Base-by-base conservation (phyloP, 139 green algal species). In the Bryopsis sp. region DNA sequence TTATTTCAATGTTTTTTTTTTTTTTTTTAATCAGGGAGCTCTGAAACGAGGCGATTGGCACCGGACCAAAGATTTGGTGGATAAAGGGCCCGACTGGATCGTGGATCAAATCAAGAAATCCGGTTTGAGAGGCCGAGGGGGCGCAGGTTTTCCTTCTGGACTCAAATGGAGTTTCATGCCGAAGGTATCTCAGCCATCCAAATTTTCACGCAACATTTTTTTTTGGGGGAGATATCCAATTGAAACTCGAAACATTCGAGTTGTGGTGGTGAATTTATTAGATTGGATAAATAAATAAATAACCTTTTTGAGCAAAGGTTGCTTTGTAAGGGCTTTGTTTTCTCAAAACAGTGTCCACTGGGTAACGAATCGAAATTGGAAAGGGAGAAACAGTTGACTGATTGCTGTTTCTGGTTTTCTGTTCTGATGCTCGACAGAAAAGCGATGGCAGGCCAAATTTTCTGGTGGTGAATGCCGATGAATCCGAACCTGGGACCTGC, bases 81-180 rank as follows among this genome's bases (percentile, higher is more conserved):
- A 57, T 26, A 91, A 93, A 78, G 94, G 94, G 35, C 60, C 79
- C n/a, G 92, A 99, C 76, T 99, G 94, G 94, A 97, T 99, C 68
- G 80, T 99, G 2, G 86, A 90, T 57, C 84, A 99, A 79, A 95
- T 99, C 72, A 97, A 97, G 85, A 90, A 92, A 77, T 92, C 80
- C 24, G 93, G 93, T 1, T 82, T 98, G 57, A 82, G 93, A 2
- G 93, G 93, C 3, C 87, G 93, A 34, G 93, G 93, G n/a, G 93
- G 93, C 47, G 93, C 93, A 6, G 93, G 93, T 39, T 98, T 98
- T 67, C 89, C 90, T 11, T 95, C 89, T 0, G 94, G 94, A 29
- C 82, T 98, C 1, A 98, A 98, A 79, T 98, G 90, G 89, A 90
- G 78, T 59, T 97, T 97, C 80, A 97, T 98, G 92, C 92, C 92